Evolutionary conservation across 2,329 filamentous ascomycete species (phyloP), one percentile per base, ranked within the genome.

Genomic region (Fusarium pseudograminearum): DNA sequence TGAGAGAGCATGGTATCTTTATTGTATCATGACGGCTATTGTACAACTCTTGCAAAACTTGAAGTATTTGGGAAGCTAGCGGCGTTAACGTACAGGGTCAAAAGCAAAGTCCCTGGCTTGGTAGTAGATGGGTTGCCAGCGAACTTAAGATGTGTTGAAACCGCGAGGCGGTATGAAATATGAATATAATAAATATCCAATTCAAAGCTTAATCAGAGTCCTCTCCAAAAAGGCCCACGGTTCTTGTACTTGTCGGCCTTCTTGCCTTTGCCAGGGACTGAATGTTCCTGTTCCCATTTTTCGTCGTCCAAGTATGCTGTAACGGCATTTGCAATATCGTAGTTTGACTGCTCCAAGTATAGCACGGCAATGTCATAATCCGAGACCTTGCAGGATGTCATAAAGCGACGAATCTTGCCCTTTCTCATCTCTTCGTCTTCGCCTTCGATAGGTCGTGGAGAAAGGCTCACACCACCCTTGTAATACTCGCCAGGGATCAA

Each of bases 351-450:
- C 74, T 93, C 87, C 44, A 96, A 84, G 77, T 96, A 96, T 22
- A 94, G 77, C 30, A 92, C 77, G 3, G 93, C 93, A 52, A 93
- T 83, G 76, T 93, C 90, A 80, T 90, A 94, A 83, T 94, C 91
- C 26, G 87, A 82, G 30, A 93, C 90, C 77, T 95, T 95, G 80
- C 90, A 93, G 2, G 85, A 84, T 4, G 93, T 89, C 92, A 94
- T 94, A 83, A 91, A 95, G 65, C 91, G 87, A 42, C 93, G 84
- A 34, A 95, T 85, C 75, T 90, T 90, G 20, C 82, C 84, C 80
- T 93, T 94, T 67, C 89, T 85, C 51, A 86, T 82, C 79, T 92
- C 90, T 74, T 93, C 92, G 46, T 91, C 90, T 75, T 93, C 91
- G 48, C 90, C 89, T 56, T 92, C 91, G n/a, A 92, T 73, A 0